Evolutionary conservation across 495 filamentous ascomycete species (phyloP).

Genomic region (Hypoxylon fuscum): DNA sequence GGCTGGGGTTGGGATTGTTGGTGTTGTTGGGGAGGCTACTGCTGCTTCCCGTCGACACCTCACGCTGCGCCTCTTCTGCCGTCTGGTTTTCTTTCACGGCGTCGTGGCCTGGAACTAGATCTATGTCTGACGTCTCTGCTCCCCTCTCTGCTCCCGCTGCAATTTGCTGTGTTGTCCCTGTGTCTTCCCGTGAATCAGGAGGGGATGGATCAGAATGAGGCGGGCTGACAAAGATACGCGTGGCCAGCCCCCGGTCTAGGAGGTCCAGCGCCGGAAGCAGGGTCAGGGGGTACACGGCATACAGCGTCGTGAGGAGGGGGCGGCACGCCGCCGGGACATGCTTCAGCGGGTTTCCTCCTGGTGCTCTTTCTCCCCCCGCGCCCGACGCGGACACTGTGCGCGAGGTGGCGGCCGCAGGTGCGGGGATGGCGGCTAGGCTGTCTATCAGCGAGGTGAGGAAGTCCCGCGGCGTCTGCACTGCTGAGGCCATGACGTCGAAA

Average conservation of each 20-base stretch:
- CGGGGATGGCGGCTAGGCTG: conserved; percentile 51
- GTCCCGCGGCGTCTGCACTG: conserved; percentile 50
- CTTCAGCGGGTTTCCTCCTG: conserved; percentile 50
- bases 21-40: conserved; percentile 11
- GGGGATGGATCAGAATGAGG: conserved; percentile 10
- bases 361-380: background rate
- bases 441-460: conserved; percentile 58
- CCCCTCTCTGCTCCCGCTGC: background rate
- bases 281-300: conserved; percentile 68
- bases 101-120: background rate
- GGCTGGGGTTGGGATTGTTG: background rate
- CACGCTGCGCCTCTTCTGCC: conserved; percentile 1
- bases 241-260: conserved; percentile 76
- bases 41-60: conserved; percentile 12
- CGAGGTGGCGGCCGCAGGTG: conserved; percentile 13
- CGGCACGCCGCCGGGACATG: conserved; percentile 49
- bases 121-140: background rate
- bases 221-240: conserved; percentile 46
- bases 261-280: conserved; percentile 82
- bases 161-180: background rate
- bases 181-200: background rate
- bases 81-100: no score
- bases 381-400: background rate
- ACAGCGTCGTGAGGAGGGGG: conserved; percentile 65
- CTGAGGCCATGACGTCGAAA: conserved; percentile 13